Evolutionary conservation across 306 rosid species (phyloP).

Genomic region (Acacia crassicarpa): DNA sequence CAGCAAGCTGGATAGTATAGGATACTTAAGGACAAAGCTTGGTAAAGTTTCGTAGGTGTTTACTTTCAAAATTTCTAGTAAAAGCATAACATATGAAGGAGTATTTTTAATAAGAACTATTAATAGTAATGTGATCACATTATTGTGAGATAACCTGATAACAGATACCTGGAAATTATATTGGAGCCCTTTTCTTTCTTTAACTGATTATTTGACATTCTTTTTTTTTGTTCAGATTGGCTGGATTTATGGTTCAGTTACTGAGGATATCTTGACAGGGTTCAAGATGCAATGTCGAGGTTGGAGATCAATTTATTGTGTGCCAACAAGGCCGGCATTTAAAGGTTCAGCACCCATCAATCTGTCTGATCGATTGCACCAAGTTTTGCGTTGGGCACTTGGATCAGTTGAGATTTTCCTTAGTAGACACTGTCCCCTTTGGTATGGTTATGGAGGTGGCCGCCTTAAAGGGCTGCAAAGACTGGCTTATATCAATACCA

Average conservation of each 20-base stretch:
- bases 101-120: background rate
- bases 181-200: background rate
- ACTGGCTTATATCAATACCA: slow-evolving; percentile 90
- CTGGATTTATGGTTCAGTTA: slow-evolving; percentile 96
- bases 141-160: background rate
- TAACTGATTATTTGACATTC: slow-evolving; percentile 19
- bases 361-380: slow-evolving; percentile 90
- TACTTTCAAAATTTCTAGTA: background rate
- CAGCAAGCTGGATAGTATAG: background rate
- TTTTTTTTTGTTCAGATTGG: slow-evolving; percentile 62
- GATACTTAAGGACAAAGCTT: background rate
- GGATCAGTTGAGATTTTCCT: slow-evolving; percentile 97
- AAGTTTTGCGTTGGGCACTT: slow-evolving; percentile 98
- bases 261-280: slow-evolving; percentile 96
- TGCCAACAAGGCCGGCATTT: slow-evolving; percentile 97
- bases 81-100: background rate
- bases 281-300: slow-evolving; percentile 99
- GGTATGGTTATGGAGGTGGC: slow-evolving; percentile 93
- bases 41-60: background rate
- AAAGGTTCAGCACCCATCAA: slow-evolving; percentile 98
- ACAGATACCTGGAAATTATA: background rate
- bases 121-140: background rate
- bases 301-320: slow-evolving; percentile 96
- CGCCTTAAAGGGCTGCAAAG: slow-evolving; percentile 90
- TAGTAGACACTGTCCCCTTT: slow-evolving; percentile 94